These are phyloP conservation scores for Huntiella savannae DNA, from an alignment of 2,329 filamentous ascomycete species.

Conservation along the genomic window DNA sequence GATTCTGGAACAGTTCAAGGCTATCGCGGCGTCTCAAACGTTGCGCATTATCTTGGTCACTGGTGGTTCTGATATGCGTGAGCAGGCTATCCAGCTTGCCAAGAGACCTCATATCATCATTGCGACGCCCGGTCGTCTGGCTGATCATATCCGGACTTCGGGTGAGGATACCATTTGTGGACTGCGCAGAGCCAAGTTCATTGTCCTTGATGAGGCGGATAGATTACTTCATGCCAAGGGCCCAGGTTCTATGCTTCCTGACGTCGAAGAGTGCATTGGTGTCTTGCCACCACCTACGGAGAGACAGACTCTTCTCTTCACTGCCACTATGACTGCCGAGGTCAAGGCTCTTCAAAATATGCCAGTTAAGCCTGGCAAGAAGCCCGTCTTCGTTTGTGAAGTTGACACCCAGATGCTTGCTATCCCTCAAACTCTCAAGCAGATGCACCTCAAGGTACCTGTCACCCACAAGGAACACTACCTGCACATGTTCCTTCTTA, in stretches of 20 bases:
- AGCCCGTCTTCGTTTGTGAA: constrained; percentile 75
- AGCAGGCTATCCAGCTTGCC: constrained; percentile 69
- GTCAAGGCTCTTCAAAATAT: constrained; percentile 70
- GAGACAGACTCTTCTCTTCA: constrained; percentile 90
- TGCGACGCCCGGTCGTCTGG: constrained; percentile 78
- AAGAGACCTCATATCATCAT: constrained; percentile 80
- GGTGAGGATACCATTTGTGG: constrained; percentile 80
- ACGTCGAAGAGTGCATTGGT: constrained; percentile 73
- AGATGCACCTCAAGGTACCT: constrained; percentile 73
- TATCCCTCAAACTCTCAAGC: constrained; percentile 61
- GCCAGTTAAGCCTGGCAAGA: constrained; percentile 47
- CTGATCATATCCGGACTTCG: constrained; percentile 81
- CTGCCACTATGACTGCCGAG: constrained; percentile 84
- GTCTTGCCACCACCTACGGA: constrained; percentile 58
- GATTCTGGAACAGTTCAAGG: constrained; percentile 90
- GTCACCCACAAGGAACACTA: constrained; percentile 91
- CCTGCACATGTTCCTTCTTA: constrained; percentile 72
- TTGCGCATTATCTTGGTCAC: constrained; percentile 82
- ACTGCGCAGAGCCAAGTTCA: constrained; percentile 57
- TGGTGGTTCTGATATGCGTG: constrained; percentile 79
- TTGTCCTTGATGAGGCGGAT: constrained; percentile 93
- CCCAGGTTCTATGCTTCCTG: constrained; percentile 78
- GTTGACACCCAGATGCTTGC: constrained; percentile 57
- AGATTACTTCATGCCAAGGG: constrained; percentile 56
- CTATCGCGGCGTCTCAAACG: constrained; percentile 71